Base-by-base conservation (phyloP, 352 stramenopile species). In the Phytophthora agathidicida region DNA sequence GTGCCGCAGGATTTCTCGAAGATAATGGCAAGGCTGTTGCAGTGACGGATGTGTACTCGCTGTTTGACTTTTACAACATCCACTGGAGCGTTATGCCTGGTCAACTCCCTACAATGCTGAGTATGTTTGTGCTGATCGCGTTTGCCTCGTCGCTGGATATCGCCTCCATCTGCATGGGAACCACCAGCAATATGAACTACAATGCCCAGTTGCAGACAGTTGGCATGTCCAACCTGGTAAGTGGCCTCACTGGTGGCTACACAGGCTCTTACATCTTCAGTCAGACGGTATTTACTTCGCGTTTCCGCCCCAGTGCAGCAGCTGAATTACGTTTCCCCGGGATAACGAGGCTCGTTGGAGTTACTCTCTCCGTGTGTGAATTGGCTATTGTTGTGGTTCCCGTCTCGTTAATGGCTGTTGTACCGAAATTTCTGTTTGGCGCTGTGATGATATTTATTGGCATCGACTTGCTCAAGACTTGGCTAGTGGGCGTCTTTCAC, bases 401-500 rank as follows among this genome's bases (percentile, higher is more conserved):
- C 9, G 77, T 98, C 37, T 87, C 95, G 22, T 70, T 99, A 8
- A 89, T 98, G 31, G 77, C 86, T 5, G 88, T 96, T 46, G 70
- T 99, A 7, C 97, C 97, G 1, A 98, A 97, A 66, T 96, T 97
- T 52, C 98, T 99, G 57, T 99, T 99, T 70, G 96, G 96, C 13
- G 93, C 89, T n/a, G 74, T 99, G 14, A 88, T 99, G 53, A 89
- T 98, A 5, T 96, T 99, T 71, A 98, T 99, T 62, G 96, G 92
- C 27, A 73, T 98, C 5, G 96, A 99, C 60, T 69, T 99, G 7
- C 90, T 99, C 71, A 88, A 84, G 49, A 83, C 79, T 1, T 92
- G 83, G 83, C 60, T 92, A 6, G 48, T 90, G 16, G 76, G 67
- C 8, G 77, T 87, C 10, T 83, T 71, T 27, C 62, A 69, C 16